Evolutionary conservation across 2,329 filamentous ascomycete genomes (phyloP), one percentile per base, ranked within the genome.

Genomic region (Podosphaera leucotricha): DNA sequence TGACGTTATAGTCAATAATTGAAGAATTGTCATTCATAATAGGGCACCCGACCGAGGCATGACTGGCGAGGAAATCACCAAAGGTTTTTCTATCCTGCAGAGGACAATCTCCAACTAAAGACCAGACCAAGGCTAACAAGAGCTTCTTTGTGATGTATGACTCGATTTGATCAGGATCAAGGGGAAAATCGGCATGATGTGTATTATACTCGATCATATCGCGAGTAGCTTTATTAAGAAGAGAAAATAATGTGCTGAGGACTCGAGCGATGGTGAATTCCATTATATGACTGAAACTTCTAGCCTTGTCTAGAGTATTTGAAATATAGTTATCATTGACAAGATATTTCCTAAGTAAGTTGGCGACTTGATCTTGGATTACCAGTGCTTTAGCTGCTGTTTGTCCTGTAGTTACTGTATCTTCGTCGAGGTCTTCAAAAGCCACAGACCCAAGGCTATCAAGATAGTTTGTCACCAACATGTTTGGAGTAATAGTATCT

Each of bases 351-450:
- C 80, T 70, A 20, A 98, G 68, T 46, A 92, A 68, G 46, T 82
- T 78, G 10, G 90, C 85, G 48, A 86, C 77, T 51, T 85, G 72
- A 26, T 67, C 67, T 59, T 98, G 90, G 2, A 83, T 72, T 42
- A 76, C 75, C 41, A 92, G 68, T 1, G 82, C 79, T 63, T 85
- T 84, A 26, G 80, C 72, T 15, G 84, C 77, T 47, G 73, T 77
- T 56, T 83, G 77, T 6, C 80, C 80, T 22, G 79, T 75, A 21
- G 77, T 71, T 43, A 83, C 77, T 44, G 76, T 79, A 55, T 95
- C 90, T 59, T 98, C 92, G 53, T 98, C 90, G 28, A 98, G 67
- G 54, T 98, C 90, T 55, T 98, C 90, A 54, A 98, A 94, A 0
- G 82, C 75, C 46, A 83, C 77, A 2, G 75, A 80, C 52, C 79